Conservation (phyloP, 2,329 filamentous ascomycete genomes). For the Colletotrichum nymphaeae region DNA sequence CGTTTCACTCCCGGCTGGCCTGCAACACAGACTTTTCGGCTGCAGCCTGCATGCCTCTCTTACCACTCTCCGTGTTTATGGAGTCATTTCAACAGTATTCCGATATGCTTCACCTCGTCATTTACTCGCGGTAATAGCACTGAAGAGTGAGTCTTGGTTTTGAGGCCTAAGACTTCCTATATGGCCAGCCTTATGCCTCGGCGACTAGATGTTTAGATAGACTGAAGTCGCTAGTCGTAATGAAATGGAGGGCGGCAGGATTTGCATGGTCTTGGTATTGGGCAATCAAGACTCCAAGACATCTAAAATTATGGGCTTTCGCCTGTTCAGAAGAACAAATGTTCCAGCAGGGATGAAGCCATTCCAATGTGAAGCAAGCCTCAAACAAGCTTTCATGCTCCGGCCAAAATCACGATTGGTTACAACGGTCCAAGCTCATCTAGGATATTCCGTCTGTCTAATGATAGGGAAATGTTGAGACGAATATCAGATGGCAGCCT, state of each 20-base stretch:
- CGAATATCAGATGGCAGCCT: neutral
- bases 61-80: no score
- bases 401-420: neutral
- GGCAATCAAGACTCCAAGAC: neutral
- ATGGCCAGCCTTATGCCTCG: no score
- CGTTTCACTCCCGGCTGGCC: conserved; percentile 9
- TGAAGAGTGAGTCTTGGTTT: no score
- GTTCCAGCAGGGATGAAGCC: neutral
- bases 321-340: neutral
- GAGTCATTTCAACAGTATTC: no score
- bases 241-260: neutral
- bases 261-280: neutral
- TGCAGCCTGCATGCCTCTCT: no score
- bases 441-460: neutral
- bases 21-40: conserved; percentile 2
- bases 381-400: neutral
- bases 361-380: neutral
- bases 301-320: neutral
- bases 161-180: no score
- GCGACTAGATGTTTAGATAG: no score
- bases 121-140: no score
- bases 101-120: no score
- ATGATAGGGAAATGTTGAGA: neutral
- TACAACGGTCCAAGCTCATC: neutral
- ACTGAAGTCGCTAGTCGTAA: neutral